These are phyloP conservation scores for Candida sp. DNA, from an alignment of 1,139 yeast genomes.

Conservation along the genomic window DNA sequence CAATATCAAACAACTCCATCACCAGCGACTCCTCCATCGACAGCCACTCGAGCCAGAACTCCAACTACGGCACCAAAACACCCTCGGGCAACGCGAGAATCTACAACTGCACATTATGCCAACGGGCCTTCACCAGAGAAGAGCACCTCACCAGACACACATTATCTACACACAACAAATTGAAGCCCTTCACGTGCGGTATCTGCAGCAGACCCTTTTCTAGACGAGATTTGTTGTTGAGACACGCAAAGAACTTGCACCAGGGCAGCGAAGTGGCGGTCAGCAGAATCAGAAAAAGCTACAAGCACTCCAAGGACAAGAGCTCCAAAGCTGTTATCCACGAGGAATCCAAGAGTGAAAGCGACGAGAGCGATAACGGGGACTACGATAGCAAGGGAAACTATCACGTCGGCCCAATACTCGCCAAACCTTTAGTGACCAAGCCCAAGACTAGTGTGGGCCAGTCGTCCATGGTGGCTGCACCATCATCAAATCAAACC, in stretches of 20 bases:
- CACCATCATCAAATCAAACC: not conserved
- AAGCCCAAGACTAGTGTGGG: constrained; percentile 3
- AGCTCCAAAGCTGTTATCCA: not conserved
- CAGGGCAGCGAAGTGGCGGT: constrained; percentile 61
- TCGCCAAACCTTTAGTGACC: constrained; percentile 4
- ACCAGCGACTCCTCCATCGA: constrained; percentile 3
- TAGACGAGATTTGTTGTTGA: constrained; percentile 82
- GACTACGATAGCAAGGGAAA: constrained; percentile 2
- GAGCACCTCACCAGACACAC: constrained; percentile 52
- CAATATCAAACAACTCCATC: constrained; percentile 3
- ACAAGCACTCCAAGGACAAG: constrained; percentile 27
- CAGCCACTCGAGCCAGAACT: not conserved
- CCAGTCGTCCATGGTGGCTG: not conserved
- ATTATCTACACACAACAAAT: constrained; percentile 48
- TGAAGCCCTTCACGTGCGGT: constrained; percentile 75
- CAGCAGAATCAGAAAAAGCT: constrained; percentile 47
- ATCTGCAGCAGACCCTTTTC: constrained; percentile 96
- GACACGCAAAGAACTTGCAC: constrained; percentile 96
- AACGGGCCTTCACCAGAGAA: constrained; percentile 52
- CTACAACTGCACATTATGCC: constrained; percentile 46
- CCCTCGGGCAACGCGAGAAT: constrained; percentile 50
- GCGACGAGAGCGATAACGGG: constrained; percentile 3
- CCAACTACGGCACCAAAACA: constrained; percentile 44
- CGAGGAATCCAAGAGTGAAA: constrained; percentile 1
- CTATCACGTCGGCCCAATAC: constrained; percentile 2